Percentiles rank a stretch among this genome's conserved stretches.
These are phyloP conservation scores for Yamadazyma philogaea DNA, from an alignment of 805 yeast genomes.

Conservation along the genomic window DNA sequence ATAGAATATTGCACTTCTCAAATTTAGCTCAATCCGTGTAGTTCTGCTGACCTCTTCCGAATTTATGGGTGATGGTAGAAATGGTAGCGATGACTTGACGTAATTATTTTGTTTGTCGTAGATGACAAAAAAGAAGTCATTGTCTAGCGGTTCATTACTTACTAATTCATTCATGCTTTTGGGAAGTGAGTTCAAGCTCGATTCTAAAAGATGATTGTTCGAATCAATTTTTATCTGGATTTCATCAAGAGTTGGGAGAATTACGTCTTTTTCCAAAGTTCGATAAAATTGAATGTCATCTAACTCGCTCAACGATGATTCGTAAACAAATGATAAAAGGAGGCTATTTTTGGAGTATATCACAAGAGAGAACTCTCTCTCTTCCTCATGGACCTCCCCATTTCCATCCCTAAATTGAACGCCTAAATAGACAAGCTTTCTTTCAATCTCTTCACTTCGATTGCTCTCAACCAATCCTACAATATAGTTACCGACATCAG, in stretches of 20 bases:
- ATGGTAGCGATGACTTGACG: conserved; percentile 38
- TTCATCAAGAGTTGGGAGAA: conserved; percentile 24
- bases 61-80: conserved; percentile 22
- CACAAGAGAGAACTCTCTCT: conserved; percentile 30
- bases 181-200: conserved; percentile 29
- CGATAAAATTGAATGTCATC: conserved; percentile 24
- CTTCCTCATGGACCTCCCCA: conserved; percentile 9
- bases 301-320: conserved; percentile 24
- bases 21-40: conserved; percentile 13
- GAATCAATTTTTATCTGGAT: conserved; percentile 11
- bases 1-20: conserved; percentile 31
- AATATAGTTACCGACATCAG: conserved; percentile 21
- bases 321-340: conserved; percentile 27
- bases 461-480: conserved; percentile 21
- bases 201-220: conserved; percentile 21
- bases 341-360: conserved; percentile 24
- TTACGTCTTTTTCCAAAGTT: conserved; percentile 14
- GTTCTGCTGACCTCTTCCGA: conserved; percentile 8
- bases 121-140: conserved; percentile 37
- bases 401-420: conserved; percentile 4
- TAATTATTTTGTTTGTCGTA: conserved; percentile 23
- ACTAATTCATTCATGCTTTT: conserved; percentile 18
- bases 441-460: conserved; percentile 15
- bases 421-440: conserved; percentile 26
- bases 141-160: conserved; percentile 21